Evolutionary conservation across 257 asterid genomes (phyloP).

Genomic region (Ligustrum vulgare): DNA sequence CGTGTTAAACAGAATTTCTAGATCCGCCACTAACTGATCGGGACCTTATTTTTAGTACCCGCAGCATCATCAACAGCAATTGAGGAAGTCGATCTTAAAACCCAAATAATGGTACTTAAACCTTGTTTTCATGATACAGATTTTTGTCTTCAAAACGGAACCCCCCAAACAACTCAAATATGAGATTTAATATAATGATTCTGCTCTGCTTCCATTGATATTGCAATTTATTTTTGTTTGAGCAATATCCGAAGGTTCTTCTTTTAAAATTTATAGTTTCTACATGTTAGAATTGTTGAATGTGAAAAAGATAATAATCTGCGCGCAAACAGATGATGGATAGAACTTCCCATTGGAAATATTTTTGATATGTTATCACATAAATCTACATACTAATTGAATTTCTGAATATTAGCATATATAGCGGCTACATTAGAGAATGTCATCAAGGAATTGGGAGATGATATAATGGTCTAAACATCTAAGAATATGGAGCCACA

Average conservation of each 20-base stretch:
- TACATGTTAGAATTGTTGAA: constrained; percentile 7
- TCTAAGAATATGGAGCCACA: constrained; percentile 11
- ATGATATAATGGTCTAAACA: constrained; percentile 33
- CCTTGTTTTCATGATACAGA: neutral
- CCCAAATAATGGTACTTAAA: constrained; percentile 61
- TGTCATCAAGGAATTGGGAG: constrained; percentile 61
- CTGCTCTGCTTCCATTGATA: constrained; percentile 7
- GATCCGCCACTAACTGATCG: too few relatives aligned
- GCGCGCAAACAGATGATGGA: neutral
- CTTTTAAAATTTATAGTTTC: constrained; percentile 41
- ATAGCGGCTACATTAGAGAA: constrained; percentile 63
- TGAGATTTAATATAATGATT: neutral
- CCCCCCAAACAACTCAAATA: neutral
- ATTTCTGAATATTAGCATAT: constrained; percentile 41
- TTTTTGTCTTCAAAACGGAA: neutral
- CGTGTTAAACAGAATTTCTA: too few relatives aligned
- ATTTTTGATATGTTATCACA: neutral
- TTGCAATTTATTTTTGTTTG: constrained; percentile 33
- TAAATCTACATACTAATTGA: constrained; percentile 9
- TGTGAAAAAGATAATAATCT: neutral
- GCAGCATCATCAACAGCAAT: constrained; percentile 41
- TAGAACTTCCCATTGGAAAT: constrained; percentile 12
- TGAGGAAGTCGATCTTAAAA: constrained; percentile 46
- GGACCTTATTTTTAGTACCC: neutral
- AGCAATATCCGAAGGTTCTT: constrained; percentile 67